Evolutionary conservation across 805 yeast genomes (phyloP), one percentile per base, ranked within the genome.

Genomic region (Yarrowia hollandica): DNA sequence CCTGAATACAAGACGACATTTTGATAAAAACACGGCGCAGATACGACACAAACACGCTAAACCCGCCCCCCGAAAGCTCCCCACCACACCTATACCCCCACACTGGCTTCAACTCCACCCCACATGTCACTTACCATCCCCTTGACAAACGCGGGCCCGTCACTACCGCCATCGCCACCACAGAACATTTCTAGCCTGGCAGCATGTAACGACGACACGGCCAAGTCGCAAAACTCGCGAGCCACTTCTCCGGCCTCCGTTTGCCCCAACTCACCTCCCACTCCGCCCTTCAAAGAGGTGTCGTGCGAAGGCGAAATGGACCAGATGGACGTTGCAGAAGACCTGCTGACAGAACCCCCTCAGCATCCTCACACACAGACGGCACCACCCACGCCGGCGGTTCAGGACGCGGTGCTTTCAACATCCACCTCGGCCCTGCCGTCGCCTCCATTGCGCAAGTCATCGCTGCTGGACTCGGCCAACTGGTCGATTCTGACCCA

Each of bases 231-330:
- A n/a, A n/a, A n/a, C n/a, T n/a, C 55, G 15, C 55, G 55, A 10
- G 39, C 55, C 2, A 21, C 30, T 2, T 48, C 55, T 2, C 55
- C 55, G 6, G 38, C 55, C 4, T 48, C 55, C 6, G 55, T 48
- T 12, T 48, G 55, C 14, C 55, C 55, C 10, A 48, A 48, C 15
- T 48, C 55, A 15, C 58, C 58, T 3, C 58, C 44, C 5, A 52
- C 58, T 1, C 58, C 58, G 19, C 58, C 58, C n/a, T 37, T 52
- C 33, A 52, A 52, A 9, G 58, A 52, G 11, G 35, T 44, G n/a
- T 3, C 16, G 6, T 44, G 52, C 22, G 25, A 30, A 8, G 33
- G 33, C 26, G 52, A 42, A 10, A 12, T 42, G 19, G 31, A 39
- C 46, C 18, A 22, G 5, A 19, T 35, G 42, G 42, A 38, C 42